phyloP scores from a whole-genome alignment of 495 filamentous ascomycete genomes.

The Oleoguttula mirabilis region DNA sequence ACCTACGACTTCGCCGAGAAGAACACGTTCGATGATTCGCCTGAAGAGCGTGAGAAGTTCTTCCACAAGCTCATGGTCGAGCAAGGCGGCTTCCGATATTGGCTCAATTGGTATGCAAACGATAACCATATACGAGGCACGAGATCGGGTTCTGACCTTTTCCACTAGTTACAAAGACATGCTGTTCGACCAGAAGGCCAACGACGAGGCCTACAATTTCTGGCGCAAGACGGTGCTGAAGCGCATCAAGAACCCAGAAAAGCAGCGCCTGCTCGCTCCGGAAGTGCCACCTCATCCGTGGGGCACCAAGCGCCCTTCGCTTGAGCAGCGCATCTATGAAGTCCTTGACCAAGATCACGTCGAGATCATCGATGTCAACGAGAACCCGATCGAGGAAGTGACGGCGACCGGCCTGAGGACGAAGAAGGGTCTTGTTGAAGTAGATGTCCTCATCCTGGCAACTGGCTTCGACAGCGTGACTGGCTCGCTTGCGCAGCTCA shows the following conservation, averaged over 20 bases:
- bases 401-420: conserved; percentile 34
- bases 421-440: conserved; percentile 30
- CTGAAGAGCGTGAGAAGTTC: conserved; percentile 34
- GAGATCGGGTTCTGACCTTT: too few species aligned
- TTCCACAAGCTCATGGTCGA: conserved; percentile 38
- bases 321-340: conserved; percentile 48
- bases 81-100: conserved; percentile 39
- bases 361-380: conserved; percentile 40
- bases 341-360: conserved; percentile 44
- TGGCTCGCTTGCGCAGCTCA: conserved; percentile 37
- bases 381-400: conserved; percentile 40
- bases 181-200: conserved; percentile 35
- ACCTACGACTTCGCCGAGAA: conserved; percentile 31
- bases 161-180: conserved; percentile 44
- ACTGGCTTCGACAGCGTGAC: conserved; percentile 46
- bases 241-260: conserved; percentile 38
- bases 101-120: too few species aligned
- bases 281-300: conserved; percentile 40
- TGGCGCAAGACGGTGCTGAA: conserved; percentile 41
- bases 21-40: conserved; percentile 36
- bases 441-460: conserved; percentile 39
- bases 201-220: conserved; percentile 41
- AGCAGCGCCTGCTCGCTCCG: conserved; percentile 41
- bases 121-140: too few species aligned
- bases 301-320: conserved; percentile 43